Percentiles rank a stretch among this genome's conserved stretches.
Evolutionary conservation across 2,329 filamentous ascomycete species (phyloP).

Genomic region (Fusarium mundagurra): DNA sequence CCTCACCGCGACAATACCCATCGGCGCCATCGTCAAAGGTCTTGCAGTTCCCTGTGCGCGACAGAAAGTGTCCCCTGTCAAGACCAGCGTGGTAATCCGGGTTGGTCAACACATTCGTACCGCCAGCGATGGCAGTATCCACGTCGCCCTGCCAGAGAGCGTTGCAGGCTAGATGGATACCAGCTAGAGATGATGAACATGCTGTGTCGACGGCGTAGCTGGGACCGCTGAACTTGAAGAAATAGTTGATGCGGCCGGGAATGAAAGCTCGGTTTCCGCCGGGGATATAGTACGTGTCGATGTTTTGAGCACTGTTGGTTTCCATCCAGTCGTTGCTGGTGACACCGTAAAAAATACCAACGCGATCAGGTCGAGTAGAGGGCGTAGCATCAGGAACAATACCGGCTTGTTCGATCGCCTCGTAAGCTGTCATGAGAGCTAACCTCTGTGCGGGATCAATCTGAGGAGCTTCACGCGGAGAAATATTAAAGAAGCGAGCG

Average conservation of each 20-base stretch:
- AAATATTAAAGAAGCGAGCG: slow-evolving; percentile 78
- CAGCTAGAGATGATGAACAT: slow-evolving; percentile 78
- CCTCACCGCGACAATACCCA: slow-evolving; percentile 65
- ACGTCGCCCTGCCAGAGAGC: slow-evolving; percentile 77
- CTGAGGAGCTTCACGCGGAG: slow-evolving; percentile 51
- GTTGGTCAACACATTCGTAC: slow-evolving; percentile 74
- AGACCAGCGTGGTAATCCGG: slow-evolving; percentile 73
- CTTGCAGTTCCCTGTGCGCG: slow-evolving; percentile 53
- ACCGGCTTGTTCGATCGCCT: slow-evolving; percentile 74
- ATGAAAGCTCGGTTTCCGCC: slow-evolving; percentile 57
- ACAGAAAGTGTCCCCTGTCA: slow-evolving; percentile 72
- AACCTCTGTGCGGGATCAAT: slow-evolving; percentile 75
- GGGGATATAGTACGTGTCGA: slow-evolving; percentile 66
- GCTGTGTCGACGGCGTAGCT: slow-evolving; percentile 81
- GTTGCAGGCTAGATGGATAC: slow-evolving; percentile 75
- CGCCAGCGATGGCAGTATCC: slow-evolving; percentile 83
- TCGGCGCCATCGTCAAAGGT: slow-evolving; percentile 68
- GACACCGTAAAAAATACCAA: slow-evolving; percentile 80
- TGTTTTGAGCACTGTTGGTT: slow-evolving; percentile 76
- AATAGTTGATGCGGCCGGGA: slow-evolving; percentile 76
- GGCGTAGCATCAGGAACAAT: slow-evolving; percentile 71
- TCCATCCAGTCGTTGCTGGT: slow-evolving; percentile 84
- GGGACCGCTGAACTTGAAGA: slow-evolving; percentile 79
- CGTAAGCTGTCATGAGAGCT: slow-evolving; percentile 72
- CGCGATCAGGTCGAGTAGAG: slow-evolving; percentile 64